Evolutionary conservation across 345 rosid species (phyloP), one percentile per base, ranked within the genome.

Genomic region (Dovyalis caffra): DNA sequence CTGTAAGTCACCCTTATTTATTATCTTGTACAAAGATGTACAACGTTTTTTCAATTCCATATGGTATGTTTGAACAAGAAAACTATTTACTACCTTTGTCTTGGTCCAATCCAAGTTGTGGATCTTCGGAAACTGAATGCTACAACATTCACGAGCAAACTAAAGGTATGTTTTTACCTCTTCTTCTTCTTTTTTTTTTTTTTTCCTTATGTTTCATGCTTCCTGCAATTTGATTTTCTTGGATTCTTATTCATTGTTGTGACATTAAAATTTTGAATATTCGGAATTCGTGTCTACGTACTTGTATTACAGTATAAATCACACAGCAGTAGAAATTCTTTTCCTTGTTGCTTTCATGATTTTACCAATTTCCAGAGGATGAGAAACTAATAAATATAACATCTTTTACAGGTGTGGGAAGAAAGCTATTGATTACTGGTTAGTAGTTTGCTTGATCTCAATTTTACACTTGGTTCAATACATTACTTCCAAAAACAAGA

Each of bases 11-110:
- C 2, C n/a, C n/a, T n/a, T n/a, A 33, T 33, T 14, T 45, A 45
- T 4, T 45, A 45, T 45, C 51, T 16, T 45, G 51, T 45, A 45
- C 51, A 5, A 45, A 60, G 78, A 75, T 75, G 72, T 61, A 31
- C n/a, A n/a, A 45, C 21, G 0, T 60, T 15, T 10, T 60, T 15
- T 10, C 31, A 3, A 1, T 68, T 68, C 68, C 68, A 6, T 0
- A 1, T 4, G 43, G 4, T 25, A 31, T 51, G n/a, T n/a, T n/a
- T n/a, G n/a, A n/a, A n/a, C n/a, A n/a, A n/a, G n/a, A n/a, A n/a
- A n/a, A n/a, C n/a, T n/a, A n/a, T n/a, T n/a, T n/a, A n/a, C n/a
- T n/a, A 12, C 2, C 21, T 7, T 2, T 68, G 58, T 40, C 12
- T 8, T 75, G 74, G 69, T 61, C 35, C 18, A 10, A 34, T 0